These are phyloP conservation scores for Ceratobasidium sp. DNA, from an alignment of 1,284 basidiomycete genomes.

Conservation along the genomic window DNA sequence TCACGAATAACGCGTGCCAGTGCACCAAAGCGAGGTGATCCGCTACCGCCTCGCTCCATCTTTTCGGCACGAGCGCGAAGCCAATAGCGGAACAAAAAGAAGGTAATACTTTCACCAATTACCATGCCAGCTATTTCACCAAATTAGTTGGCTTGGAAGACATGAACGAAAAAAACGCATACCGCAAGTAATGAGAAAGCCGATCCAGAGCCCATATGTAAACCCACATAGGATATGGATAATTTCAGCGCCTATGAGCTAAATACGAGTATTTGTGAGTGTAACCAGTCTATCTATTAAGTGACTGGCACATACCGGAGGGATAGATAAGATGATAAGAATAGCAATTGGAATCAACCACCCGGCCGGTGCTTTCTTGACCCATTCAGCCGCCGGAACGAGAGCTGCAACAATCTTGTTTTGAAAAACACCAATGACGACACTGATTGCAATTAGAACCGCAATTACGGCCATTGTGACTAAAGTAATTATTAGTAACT, in stretches of 20 bases:
- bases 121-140: constrained; percentile 10
- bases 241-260: constrained; percentile 42
- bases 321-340: constrained; percentile 34
- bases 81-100: constrained; percentile 29
- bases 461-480: constrained; percentile 21
- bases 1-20: constrained; percentile 42
- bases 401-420: constrained; percentile 25
- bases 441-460: constrained; percentile 2
- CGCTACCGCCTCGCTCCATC: constrained; percentile 17
- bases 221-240: constrained; percentile 35
- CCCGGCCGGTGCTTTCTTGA: constrained; percentile 35
- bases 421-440: constrained; percentile 24
- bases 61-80: constrained; percentile 40
- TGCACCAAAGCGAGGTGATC: constrained; percentile 23
- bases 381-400: constrained; percentile 31
- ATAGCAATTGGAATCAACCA: constrained; percentile 34
- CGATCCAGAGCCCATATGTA: constrained; percentile 26
- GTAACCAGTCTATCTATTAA: background rate
- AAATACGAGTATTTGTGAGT: background rate
- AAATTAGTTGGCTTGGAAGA: background rate
- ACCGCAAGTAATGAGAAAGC: constrained; percentile 35
- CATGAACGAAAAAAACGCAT: background rate
- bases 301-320: constrained; percentile 16
- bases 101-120: constrained; percentile 32
- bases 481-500: background rate